phyloP scores from a whole-genome alignment of 768 basidiomycete genomes.

The Glaciozyma martinii region DNA sequence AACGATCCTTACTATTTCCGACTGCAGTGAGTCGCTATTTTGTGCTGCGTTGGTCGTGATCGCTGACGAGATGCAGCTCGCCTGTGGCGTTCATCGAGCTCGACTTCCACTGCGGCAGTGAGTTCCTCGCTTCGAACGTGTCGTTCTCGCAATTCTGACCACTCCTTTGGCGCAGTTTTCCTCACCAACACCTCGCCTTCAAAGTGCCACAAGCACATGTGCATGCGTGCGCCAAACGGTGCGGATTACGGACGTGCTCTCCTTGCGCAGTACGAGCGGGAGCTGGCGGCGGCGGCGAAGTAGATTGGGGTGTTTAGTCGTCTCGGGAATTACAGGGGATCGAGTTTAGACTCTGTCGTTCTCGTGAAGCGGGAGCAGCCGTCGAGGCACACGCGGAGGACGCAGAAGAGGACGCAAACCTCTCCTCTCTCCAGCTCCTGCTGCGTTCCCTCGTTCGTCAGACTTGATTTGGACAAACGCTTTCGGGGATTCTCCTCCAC shows the following conservation, averaged over 20 bases:
- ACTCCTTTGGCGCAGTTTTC: constrained; percentile 30
- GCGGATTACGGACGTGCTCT: constrained; percentile 37
- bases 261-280: constrained; percentile 24
- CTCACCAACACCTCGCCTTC: constrained; percentile 37
- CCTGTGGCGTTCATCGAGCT: constrained; percentile 37
- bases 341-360: no score
- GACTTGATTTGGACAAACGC: no score
- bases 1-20: constrained; percentile 38
- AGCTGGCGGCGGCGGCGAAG: not conserved
- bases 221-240: constrained; percentile 34
- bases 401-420: no score
- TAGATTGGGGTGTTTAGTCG: not conserved
- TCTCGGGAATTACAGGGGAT: no score
- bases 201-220: constrained; percentile 37
- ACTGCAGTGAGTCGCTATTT: constrained; percentile 22
- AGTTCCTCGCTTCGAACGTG: not conserved
- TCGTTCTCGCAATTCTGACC: not conserved
- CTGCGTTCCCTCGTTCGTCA: no score
- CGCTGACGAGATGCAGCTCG: constrained; percentile 3
- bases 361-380: no score
- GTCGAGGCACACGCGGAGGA: no score
- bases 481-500: no score
- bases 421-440: no score
- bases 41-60: no score
- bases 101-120: constrained; percentile 38